A percentile compares a stretch with the other conserved stretches of the same genome.
Evolutionary conservation across 78 protist genomes (phyloP).

Genomic region (Pigoraptor vietnamica): DNA sequence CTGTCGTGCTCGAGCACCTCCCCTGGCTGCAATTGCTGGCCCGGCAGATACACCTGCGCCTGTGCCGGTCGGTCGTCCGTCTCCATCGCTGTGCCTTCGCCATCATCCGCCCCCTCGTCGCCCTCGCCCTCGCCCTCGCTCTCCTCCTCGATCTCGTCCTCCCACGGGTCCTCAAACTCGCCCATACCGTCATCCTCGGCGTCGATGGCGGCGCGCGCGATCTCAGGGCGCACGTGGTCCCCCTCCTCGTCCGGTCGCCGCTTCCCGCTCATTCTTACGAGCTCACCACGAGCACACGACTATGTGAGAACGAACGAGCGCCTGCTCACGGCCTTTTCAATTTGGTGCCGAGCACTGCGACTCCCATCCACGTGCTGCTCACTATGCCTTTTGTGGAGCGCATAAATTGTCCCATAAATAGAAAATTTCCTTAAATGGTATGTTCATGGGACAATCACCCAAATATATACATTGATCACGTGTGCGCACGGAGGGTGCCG

Average conservation of each 20-base stretch:
- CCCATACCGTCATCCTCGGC: not conserved
- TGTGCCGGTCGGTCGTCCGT: not conserved
- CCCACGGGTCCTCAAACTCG: not conserved
- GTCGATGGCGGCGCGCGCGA: not conserved
- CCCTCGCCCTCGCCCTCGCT: not conserved
- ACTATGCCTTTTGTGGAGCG: not conserved
- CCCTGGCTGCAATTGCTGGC: conserved; percentile 24
- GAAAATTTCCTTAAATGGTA: no score
- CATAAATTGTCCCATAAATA: no score
- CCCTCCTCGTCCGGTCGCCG: not conserved
- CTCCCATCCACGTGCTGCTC: not conserved
- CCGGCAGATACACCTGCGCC: not conserved
- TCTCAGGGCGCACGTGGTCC: not conserved
- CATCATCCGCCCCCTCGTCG: not conserved
- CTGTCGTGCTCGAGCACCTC: conserved; percentile 58
- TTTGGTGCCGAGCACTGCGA: not conserved
- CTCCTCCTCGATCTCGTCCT: not conserved
- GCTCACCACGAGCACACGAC: no score
- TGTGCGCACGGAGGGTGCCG: not conserved
- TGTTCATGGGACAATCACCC: no score
- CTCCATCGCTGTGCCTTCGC: not conserved
- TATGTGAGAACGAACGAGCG: no score
- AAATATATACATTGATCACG: no score
- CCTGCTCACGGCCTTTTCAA: not conserved
- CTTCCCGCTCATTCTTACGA: not conserved